Base-by-base conservation (phyloP, 2,329 filamentous ascomycete species). In the Escovopsis sp. region DNA sequence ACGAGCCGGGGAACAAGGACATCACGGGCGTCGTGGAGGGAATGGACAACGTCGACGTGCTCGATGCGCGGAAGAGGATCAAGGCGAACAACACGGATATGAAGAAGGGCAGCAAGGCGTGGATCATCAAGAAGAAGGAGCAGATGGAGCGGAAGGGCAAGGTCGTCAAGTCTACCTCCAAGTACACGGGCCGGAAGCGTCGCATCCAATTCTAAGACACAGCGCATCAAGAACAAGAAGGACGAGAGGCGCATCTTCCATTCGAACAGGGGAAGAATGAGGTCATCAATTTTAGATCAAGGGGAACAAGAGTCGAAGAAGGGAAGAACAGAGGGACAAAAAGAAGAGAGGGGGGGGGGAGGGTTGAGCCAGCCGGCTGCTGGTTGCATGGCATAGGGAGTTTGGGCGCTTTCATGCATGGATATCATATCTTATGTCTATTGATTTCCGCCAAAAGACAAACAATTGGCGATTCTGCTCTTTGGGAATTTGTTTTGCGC, bases 121-220 rank as follows among this genome's bases (percentile, higher is more conserved):
- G 84, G 84, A 91, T 91, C 46, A 57, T 86, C 58, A 76, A 77
- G 62, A 91, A 89, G 60, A 93, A 91, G 67, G 82, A 86, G 50
- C 86, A 94, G 66, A 91, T 94, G 83, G 84, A 93, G 62, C 72
- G 77, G 47, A 94, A 95, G 63, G 91, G 91, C 37, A 95, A 91
- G 68, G 74, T 96, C 25, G 89, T 96, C 51, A 96, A 96, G 69
- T 67, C 79, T 1, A 86, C 74, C 43, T 94, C 84, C 40, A 96
- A 93, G 63, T 98, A 94, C 60, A 96, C 89, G 1, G 91, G 89
- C 27, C 72, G 91, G 53, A 94, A 87, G 67, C 75, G 91, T 61
- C 76, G 84, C 44, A 67, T 80, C 42, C 78, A 78, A 29, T 94
- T 94, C 59, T 94, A 60, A 50, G 30, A 20, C 20, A 20, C 20